Conservation (phyloP, 2,329 filamentous ascomycete species). For the Aspergillus sclerotialis region DNA sequence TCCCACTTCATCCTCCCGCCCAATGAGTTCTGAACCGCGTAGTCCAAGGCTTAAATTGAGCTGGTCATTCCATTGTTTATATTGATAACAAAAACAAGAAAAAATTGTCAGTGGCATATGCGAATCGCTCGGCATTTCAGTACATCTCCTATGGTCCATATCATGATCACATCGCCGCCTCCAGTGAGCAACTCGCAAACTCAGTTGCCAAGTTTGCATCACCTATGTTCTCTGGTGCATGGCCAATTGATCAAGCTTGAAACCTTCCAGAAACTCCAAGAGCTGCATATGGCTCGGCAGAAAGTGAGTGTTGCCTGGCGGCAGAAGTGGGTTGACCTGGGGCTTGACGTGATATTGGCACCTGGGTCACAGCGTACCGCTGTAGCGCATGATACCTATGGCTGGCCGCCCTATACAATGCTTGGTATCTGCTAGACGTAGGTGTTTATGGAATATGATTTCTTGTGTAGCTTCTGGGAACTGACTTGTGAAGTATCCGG, state of each 20-base stretch:
- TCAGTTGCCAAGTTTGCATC: slow-evolving; percentile 27
- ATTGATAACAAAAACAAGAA: slow-evolving; percentile 42
- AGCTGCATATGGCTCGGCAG: slow-evolving; percentile 22
- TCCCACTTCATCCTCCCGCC: too few species aligned
- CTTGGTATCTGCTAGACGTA: slow-evolving; percentile 49
- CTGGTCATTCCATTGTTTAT: too few species aligned
- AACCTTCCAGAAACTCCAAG: too few species aligned
- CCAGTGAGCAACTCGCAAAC: slow-evolving; percentile 40
- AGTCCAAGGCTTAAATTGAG: too few species aligned
- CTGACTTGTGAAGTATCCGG: too few species aligned
- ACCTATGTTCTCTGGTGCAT: slow-evolving; percentile 19
- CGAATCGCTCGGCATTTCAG: slow-evolving; percentile 32
- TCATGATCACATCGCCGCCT: slow-evolving; percentile 24
- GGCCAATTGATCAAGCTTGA: too few species aligned
- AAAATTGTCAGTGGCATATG: slow-evolving; percentile 34
- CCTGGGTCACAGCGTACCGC: slow-evolving; percentile 46
- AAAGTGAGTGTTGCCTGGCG: slow-evolving; percentile 36
- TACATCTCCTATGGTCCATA: slow-evolving; percentile 28
- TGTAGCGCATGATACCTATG: slow-evolving; percentile 42
- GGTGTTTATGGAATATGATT: slow-evolving; percentile 15
- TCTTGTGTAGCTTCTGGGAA: too few species aligned
- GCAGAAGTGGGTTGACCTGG: slow-evolving; percentile 35
- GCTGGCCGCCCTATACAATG: slow-evolving; percentile 38
- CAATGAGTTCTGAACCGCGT: too few species aligned
- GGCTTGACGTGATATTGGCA: slow-evolving; percentile 46